Base-by-base conservation (phyloP, 2,329 filamentous ascomycete species). In the Waltergamsia citrina region DNA sequence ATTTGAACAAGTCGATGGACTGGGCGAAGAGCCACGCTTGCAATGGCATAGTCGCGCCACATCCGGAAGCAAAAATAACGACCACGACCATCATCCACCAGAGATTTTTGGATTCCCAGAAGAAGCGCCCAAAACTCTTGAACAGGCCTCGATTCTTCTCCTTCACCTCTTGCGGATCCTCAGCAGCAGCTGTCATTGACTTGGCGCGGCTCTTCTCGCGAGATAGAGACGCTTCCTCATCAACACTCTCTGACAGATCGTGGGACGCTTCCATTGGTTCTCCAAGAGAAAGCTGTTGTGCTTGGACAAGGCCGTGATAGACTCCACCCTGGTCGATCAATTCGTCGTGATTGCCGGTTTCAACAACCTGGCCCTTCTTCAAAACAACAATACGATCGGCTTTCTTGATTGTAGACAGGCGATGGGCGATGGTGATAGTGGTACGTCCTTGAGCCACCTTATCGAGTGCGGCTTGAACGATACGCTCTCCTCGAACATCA, bases 331-430 rank as follows among this genome's bases (percentile, higher is more conserved):
- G 63, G 4, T 63, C 52, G 2, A 93, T 62, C 1, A 94, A 68
- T 28, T 75, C 70, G 6, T 85, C 74, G 43, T 94, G 86, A 0
- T 73, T 85, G 0, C 86, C 86, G 43, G 79, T 63, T 52, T 94
- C 85, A 7, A 81, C 68, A 0, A 86, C 72, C 34, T 67, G 59
- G 3, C 86, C 86, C 44, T 80, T 72, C 32, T 80, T 69, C 34
- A 93, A 56, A 1, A 93, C 85, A 7, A 87, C 63, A 35, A 93
- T 93, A 24, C 77, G 74, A 48, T 93, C 81, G 4, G 85, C 85
- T 42, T 81, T 75, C 52, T 78, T 80, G 46, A 86, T 82, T 0
- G 82, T 87, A 0, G 79, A 83, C 3, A 87, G 62, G 4, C 81
- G 67, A 53, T 87, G 81, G 2, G 84, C 82, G 43, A 88, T 82